Base-by-base conservation (phyloP, 1,284 basidiomycete genomes). In the Pholiota adiposa region DNA sequence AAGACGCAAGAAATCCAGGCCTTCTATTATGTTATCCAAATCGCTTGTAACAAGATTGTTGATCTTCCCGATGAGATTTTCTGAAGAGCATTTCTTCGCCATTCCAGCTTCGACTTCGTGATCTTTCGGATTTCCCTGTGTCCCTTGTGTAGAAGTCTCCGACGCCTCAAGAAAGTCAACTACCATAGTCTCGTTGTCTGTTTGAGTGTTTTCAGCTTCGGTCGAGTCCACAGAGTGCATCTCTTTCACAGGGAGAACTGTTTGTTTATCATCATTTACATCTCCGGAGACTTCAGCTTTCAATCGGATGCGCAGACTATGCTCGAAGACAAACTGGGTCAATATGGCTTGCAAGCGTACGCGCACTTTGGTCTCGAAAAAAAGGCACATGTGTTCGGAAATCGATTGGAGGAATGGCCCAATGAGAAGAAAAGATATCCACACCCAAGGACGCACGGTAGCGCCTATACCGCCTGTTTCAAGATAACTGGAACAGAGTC, bases 301-400 rank as follows among this genome's bases (percentile, higher is more conserved):
- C 75, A 90, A 79, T 18, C 88, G 79, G 43, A 90, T 83, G 36
- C 88, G 82, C 2, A 90, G 76, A 6, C 88, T 78, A 66, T 91
- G 89, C 60, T 89, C 86, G 67, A 91, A 90, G 3, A 91, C 72
- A 6, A 90, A 78, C 64, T 90, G 83, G 0, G 87, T 89, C 53
- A 92, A 75, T 52, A 92, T 79, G 0, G 80, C 79, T 69, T 90
- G 84, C 12, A 73, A 29, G 48, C 48, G 48, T 4, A 50, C 48
- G 9, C 48, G 48, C 2, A 50, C 11, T 21, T 34, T 34, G 5
- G 48, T 50, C 48, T 31, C 48, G 18, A 23, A 33, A 50, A 50
- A 50, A n/a, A 50, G 27, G 29, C 29, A 50, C 25, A n/a, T n/a
- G 25, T 50, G 48, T 9, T 50, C 48, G 19, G 31, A 29, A 14